Conservation (phyloP, 2,329 filamentous ascomycete genomes). For the Colletotrichum chrysophilum region DNA sequence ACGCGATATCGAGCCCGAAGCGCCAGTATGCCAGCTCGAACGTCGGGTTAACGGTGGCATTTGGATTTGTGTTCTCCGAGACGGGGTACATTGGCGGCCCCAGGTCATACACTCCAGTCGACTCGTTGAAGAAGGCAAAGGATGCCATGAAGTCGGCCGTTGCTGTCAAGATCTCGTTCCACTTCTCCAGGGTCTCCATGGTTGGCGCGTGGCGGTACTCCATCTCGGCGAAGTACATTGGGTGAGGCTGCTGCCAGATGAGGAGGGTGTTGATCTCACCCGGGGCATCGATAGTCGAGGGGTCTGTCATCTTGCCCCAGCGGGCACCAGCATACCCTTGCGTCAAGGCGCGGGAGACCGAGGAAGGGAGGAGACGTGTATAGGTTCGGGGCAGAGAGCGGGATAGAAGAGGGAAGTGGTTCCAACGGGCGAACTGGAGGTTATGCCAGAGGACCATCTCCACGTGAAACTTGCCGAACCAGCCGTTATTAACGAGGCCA, state of each 20-base stretch:
- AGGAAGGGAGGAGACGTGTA: conserved; percentile 46
- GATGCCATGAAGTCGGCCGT: conserved; percentile 66
- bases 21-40: conserved; percentile 68
- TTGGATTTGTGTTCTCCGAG: conserved; percentile 63
- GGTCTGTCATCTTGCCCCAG: conserved; percentile 46
- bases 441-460: conserved; percentile 62
- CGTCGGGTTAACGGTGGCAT: conserved; percentile 60
- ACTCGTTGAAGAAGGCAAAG: conserved; percentile 59
- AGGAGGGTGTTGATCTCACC: conserved; percentile 66
- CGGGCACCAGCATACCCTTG: conserved; percentile 51
- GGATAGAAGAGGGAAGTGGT: conserved; percentile 47
- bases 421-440: conserved; percentile 55
- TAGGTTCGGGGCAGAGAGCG: conserved; percentile 53
- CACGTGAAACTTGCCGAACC: conserved; percentile 62
- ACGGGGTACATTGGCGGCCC: conserved; percentile 51
- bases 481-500: conserved; percentile 59
- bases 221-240: conserved; percentile 64
- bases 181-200: conserved; percentile 49
- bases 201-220: conserved; percentile 54
- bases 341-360: conserved; percentile 36
- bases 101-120: conserved; percentile 55
- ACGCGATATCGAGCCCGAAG: conserved; percentile 61
- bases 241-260: conserved; percentile 68
- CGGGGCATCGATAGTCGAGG: conserved; percentile 58
- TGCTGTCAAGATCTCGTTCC: conserved; percentile 56